phyloP scores from a whole-genome alignment of 2,329 filamentous ascomycete genomes.

The Fusarium devonianum region DNA sequence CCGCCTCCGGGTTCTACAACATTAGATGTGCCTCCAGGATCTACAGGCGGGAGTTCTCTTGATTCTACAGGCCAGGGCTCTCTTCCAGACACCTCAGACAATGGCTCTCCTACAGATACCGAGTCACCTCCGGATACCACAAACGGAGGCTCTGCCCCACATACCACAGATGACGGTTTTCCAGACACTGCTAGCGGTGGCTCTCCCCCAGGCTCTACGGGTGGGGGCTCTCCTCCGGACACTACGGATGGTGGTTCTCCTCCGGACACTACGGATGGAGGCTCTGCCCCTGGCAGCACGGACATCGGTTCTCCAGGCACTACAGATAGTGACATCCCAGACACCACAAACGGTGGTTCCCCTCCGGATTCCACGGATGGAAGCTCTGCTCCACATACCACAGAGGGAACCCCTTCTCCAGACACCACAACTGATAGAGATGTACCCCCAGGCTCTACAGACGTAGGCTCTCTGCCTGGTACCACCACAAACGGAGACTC shows the following conservation, averaged over 20 bases:
- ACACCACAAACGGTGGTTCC: too few relatives aligned
- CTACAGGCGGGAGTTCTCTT: neutral
- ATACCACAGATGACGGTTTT: neutral
- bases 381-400: too few relatives aligned
- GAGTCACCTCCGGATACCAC: neutral
- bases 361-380: too few relatives aligned
- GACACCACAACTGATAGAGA: too few relatives aligned
- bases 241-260: neutral
- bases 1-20: neutral
- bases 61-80: neutral
- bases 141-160: neutral
- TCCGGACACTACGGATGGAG: neutral
- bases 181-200: neutral
- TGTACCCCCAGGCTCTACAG: neutral
- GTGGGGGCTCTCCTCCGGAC: neutral
- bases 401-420: too few relatives aligned
- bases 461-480: neutral
- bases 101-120: neutral
- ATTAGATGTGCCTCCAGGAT: neutral
- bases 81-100: neutral
- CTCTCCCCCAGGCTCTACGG: neutral
- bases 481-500: neutral
- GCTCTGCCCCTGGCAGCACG: neutral
- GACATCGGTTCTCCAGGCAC: neutral
- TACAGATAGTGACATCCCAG: too few relatives aligned